Base-by-base conservation (phyloP, 139 green algal species). In the Edaphochlamys debaryana region DNA sequence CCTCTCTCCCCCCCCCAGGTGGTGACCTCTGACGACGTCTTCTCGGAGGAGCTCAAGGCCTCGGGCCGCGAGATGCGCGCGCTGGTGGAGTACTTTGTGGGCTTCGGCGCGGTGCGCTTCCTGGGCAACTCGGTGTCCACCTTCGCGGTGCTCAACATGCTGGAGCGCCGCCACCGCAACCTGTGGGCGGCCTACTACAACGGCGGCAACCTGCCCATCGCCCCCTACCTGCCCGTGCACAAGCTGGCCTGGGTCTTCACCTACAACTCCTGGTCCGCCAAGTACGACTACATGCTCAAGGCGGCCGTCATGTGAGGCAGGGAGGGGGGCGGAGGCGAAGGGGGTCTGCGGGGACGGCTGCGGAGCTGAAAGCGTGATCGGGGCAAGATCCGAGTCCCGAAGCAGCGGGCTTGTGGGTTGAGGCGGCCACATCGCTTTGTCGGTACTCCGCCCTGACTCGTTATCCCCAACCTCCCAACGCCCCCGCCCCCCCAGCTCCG, bases 101-200 rank as follows among this genome's bases (percentile, higher is more conserved):
- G 78, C 45, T 48, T 84, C 17, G 48, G 37, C 19, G 66, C 78
- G 1, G 48, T 42, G 40, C 50, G 66, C 32, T 89, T 89, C 60
- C 74, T 88, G 1, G 90, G 88, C 84, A 93, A 93, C 84, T 82
- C 60, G 34, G 88, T 91, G 40, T 91, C 88, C 38, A 88, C 83
- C 30, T 91, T 90, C 36, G 79, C 79, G 0, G 86, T 84, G 36
- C 80, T 93, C 58, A 62, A 75, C n/a, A 79, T 93, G 36, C 68
- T 93, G 80, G 71, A 93, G 90, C 90, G 90, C 22, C 85, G 86
- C 19, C 84, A 87, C 50, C 29, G 23, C 0, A 72, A 68, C 34
- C 60, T 52, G 11, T 93, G 87, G 87, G 89, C 84, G 0, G 63
- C 80, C 27, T 89, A 91, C 81, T 93, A 93, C 89, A 93, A 93